Evolutionary conservation across 1,284 basidiomycete species (phyloP), one percentile per base, ranked within the genome.

Genomic region (Leccinum huronense): DNA sequence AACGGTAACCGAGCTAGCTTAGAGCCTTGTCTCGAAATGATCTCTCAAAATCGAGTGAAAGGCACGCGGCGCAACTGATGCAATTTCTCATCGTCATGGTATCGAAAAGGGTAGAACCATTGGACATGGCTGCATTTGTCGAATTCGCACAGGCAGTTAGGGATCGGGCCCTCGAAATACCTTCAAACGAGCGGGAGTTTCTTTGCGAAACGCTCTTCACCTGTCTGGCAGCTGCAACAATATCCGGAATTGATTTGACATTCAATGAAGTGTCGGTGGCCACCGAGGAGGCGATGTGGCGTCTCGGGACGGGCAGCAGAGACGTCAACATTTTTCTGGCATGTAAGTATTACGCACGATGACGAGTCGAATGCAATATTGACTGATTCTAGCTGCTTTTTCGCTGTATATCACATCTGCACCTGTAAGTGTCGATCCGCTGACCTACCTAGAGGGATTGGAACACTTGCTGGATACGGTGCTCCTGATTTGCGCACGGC

Each of bases 401-500:
- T 78, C 87, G 8, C 71, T 79, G 38, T 85, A 83, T 68, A 70
- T 87, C 40, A 65, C 76, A 11, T 72, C 72, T 13, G 67, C 72
- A 13, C 64, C 65, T 13, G 66, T 67, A 19, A 63, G 65, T 11
- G 69, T 68, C 48, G 78, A 82, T 60, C 61, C 77, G 5, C 70
- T 86, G 38, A 70, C 73, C 36, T 77, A 76, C 60, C 75, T 80
- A 2, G 87, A 88, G 70, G 80, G 82, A 45, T 86, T 86, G 83
- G 77, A 84, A 60, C 80, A 82, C 68, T 71, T 90, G 56, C 75
- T 82, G 36, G 83, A 86, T 62, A 74, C 77, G 1, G 71, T 86
- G 4, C 65, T 85, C 10, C 72, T 84, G 34, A 81, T 86, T 48
- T 69, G 84, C 36, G 76, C 78, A 33, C 76, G 73, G 48, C 74